These are phyloP conservation scores for Petunia secreta DNA, from an alignment of 257 asterid species.

Conservation along the genomic window DNA sequence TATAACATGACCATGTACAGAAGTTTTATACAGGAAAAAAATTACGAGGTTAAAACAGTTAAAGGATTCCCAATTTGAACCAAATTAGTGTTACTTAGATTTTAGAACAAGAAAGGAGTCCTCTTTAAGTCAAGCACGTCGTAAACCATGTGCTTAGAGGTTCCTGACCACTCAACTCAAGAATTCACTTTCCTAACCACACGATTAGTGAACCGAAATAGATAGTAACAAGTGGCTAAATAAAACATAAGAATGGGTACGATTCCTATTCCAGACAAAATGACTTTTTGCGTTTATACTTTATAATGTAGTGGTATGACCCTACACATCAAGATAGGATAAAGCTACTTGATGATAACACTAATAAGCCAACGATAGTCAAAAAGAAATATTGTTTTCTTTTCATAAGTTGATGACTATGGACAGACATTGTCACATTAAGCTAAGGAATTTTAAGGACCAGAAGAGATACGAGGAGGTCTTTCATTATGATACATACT, in stretches of 20 bases:
- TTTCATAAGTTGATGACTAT: not conserved
- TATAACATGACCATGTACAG: not conserved
- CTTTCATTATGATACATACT: constrained; percentile 40
- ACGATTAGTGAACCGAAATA: not conserved
- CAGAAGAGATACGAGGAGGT: not conserved
- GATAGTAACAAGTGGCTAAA: not conserved
- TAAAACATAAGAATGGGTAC: not conserved
- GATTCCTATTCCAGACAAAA: not conserved
- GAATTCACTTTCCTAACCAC: constrained; percentile 1
- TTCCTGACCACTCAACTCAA: not conserved
- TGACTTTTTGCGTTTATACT: not conserved
- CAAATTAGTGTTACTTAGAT: not conserved
- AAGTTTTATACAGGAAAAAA: constrained; percentile 15
- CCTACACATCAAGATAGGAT: not conserved
- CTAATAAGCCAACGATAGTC: not conserved
- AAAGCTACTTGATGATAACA: not conserved
- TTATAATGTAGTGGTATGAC: not conserved
- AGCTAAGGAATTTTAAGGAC: constrained; percentile 5
- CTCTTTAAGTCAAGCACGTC: not conserved
- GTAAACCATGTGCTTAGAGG: not conserved
- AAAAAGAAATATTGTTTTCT: not conserved
- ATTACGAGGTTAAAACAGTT: not conserved
- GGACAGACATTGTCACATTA: no score
- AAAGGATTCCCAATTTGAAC: not conserved
- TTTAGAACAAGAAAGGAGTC: not conserved